Percentiles rank a stretch among this genome's conserved stretches.
These are phyloP conservation scores for Yarrowia sp. DNA, from an alignment of 805 yeast genomes.

Conservation along the genomic window DNA sequence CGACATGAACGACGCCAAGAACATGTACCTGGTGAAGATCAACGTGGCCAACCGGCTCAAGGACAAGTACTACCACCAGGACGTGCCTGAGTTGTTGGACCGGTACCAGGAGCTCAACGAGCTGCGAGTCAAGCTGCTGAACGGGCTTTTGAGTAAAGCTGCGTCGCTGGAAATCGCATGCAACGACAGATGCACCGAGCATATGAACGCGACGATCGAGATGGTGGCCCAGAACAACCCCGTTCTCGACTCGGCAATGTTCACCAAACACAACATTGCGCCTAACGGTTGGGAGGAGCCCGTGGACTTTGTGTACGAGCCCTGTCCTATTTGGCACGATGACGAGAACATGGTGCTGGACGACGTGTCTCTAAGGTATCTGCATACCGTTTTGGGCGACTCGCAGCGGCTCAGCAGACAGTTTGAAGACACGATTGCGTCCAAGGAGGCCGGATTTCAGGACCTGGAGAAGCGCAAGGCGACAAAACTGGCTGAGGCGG, in stretches of 20 bases:
- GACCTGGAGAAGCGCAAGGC: constrained; percentile 42
- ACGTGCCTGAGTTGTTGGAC: constrained; percentile 88
- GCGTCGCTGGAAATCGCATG: constrained; percentile 64
- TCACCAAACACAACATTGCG: constrained; percentile 77
- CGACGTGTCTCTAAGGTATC: constrained; percentile 51
- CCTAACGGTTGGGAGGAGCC: constrained; percentile 80
- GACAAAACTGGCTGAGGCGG: constrained; percentile 49
- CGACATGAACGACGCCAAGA: constrained; percentile 90
- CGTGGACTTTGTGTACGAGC: constrained; percentile 79
- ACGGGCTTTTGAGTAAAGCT: constrained; percentile 71
- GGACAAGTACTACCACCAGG: constrained; percentile 92
- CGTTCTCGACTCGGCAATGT: constrained; percentile 83
- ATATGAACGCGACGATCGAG: constrained; percentile 59
- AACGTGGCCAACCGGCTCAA: constrained; percentile 87
- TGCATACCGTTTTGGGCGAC: constrained; percentile 51
- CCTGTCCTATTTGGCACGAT: constrained; percentile 96
- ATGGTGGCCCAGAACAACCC: constrained; percentile 76
- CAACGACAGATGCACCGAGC: constrained; percentile 54
- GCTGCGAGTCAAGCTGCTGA: constrained; percentile 72
- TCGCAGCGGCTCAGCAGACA: constrained; percentile 46
- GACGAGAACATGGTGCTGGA: constrained; percentile 74
- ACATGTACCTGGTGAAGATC: constrained; percentile 78
- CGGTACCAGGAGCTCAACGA: constrained; percentile 84
- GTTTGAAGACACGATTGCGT: constrained; percentile 40
- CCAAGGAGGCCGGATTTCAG: constrained; percentile 40